Evolutionary conservation across 2,329 filamentous ascomycete species (phyloP).

Genomic region (Nannizzia gypsea): DNA sequence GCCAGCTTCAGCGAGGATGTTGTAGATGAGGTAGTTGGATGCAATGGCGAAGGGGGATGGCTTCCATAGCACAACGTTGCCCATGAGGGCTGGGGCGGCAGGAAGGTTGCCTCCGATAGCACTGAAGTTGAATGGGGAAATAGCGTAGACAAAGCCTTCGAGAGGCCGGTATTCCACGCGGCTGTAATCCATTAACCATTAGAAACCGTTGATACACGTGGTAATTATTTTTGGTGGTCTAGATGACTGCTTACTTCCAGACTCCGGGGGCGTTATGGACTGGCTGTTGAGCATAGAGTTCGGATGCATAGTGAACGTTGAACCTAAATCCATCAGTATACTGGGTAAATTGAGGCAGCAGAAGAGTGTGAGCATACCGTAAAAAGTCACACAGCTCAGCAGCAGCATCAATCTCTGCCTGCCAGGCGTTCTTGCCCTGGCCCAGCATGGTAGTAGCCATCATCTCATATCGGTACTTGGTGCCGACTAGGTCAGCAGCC

Average conservation of each 20-base stretch:
- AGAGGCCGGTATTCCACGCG: slow-evolving; percentile 78
- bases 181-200: slow-evolving; percentile 24
- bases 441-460: slow-evolving; percentile 95
- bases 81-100: slow-evolving; percentile 71
- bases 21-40: slow-evolving; percentile 83
- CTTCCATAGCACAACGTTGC: slow-evolving; percentile 95
- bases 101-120: slow-evolving; percentile 83
- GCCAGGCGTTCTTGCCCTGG: slow-evolving; percentile 97
- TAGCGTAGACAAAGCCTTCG: slow-evolving; percentile 89
- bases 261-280: slow-evolving; percentile 69
- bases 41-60: slow-evolving; percentile 79
- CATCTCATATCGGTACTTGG: slow-evolving; percentile 91
- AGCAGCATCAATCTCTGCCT: slow-evolving; percentile 95
- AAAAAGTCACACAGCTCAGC: slow-evolving; percentile 89
- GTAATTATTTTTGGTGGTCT: background rate
- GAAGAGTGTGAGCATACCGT: slow-evolving; percentile 33
- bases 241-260: slow-evolving; percentile 56
- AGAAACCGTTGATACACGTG: no score
- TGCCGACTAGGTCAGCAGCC: slow-evolving; percentile 78
- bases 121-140: slow-evolving; percentile 95
- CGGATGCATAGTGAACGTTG: slow-evolving; percentile 86
- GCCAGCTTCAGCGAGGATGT: slow-evolving; percentile 82
- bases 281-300: slow-evolving; percentile 80
- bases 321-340: slow-evolving; percentile 39
- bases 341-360: no score